phyloP scores from a whole-genome alignment of 169 alveolate species.

The Perkinsus chesapeaki region DNA sequence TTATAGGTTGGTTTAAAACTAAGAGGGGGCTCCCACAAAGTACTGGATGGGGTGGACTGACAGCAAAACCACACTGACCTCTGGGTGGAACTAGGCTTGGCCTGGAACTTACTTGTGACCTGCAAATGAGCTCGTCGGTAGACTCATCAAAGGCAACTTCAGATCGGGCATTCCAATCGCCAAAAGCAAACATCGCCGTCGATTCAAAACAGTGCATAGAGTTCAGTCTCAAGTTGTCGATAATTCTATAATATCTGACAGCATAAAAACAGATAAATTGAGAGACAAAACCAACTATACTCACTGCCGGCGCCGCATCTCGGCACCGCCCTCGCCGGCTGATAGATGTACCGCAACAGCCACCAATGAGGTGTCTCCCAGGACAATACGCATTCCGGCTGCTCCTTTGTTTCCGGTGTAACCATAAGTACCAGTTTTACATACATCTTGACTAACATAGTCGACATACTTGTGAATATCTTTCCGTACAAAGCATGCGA shows the following conservation, averaged over 20 bases:
- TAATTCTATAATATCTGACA: neutral
- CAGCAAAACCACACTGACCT: neutral
- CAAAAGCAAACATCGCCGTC: neutral
- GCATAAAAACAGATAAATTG: neutral
- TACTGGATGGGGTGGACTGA: neutral
- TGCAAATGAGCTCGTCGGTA: neutral
- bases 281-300: neutral
- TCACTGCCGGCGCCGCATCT: neutral
- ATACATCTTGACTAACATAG: neutral
- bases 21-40: neutral
- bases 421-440: neutral
- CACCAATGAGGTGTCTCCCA: neutral
- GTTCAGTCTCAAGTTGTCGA: neutral
- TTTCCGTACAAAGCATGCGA: neutral
- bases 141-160: neutral
- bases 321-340: neutral
- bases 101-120: neutral
- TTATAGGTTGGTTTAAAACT: neutral
- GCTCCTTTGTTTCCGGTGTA: neutral
- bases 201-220: neutral
- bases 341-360: neutral
- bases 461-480: neutral
- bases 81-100: no score
- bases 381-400: neutral
- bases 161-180: neutral